Base-by-base conservation (phyloP, 1,139 yeast species). In the Trichomonascaceae sp. region DNA sequence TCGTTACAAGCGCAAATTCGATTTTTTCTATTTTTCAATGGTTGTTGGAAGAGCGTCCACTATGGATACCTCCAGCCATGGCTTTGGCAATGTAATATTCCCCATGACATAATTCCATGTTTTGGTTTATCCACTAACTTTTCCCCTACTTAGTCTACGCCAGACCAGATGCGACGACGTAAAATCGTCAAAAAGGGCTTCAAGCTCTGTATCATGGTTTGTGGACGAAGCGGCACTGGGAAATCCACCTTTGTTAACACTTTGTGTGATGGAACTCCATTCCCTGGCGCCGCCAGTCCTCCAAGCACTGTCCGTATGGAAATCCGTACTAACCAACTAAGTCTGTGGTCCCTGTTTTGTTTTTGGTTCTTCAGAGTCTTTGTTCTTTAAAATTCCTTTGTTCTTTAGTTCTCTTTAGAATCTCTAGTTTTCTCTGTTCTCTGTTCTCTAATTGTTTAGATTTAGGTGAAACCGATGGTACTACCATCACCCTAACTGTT, bases 111-210 rank as follows among this genome's bases (percentile, higher is more conserved):
- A 6, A 22, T 22, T 22, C 24, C 24, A n/a, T n/a, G n/a, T n/a
- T n/a, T n/a, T n/a, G n/a, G n/a, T n/a, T 22, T 3, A 22, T 36
- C 41, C 15, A 36, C 41, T 36, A 36, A 36, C 41, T 17, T 36
- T 13, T 13, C 8, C 18, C 18, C 43, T 1, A 12, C n/a, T 12
- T 13, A 54, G 56, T 53, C 51, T 6, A 55, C 65, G 2, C 65
- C 66, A 7, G 66, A 62, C 51, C 61, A 58, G 45, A 71, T 75
- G 78, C 70, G 85, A 64, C 80, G 85, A 63, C 81, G 80, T 64
- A 87, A 87, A 68, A 95, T 88, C 65, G 84, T 86, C 62, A 87
- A 85, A 66, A 85, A 89, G 64, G 96, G 96, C 38, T 81, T 89
- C 67, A 85, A 87, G 63, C 88, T 90, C 67, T 83, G 88, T 45